phyloP scores from a whole-genome alignment of 73 alveolate genomes.

The Paramecium tetraurelia region DNA sequence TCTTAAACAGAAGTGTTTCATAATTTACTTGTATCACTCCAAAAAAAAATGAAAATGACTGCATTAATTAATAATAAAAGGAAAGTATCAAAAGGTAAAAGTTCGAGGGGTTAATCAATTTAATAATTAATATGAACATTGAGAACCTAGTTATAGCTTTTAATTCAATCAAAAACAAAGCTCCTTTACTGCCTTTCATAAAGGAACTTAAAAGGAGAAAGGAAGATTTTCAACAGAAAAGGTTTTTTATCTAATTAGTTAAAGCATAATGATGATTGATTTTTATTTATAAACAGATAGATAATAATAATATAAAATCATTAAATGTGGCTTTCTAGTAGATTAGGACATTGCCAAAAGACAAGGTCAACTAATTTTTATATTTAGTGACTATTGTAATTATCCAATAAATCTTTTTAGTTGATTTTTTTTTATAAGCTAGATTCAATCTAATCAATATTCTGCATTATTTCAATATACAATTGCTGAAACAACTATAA shows the following conservation, averaged over 20 bases:
- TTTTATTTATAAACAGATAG: neutral
- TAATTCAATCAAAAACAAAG: neutral
- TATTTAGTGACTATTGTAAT: neutral
- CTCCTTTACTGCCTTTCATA: neutral
- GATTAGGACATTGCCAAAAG: slow-evolving; percentile 17
- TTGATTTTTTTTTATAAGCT: neutral
- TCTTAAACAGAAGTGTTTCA: neutral
- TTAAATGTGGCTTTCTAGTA: neutral
- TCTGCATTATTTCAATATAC: neutral
- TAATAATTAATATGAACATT: neutral
- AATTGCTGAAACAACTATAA: neutral
- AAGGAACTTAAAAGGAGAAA: neutral
- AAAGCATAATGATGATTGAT: neutral
- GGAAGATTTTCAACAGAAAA: neutral
- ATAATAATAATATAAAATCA: neutral
- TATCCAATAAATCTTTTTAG: neutral
- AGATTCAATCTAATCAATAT: slow-evolving; percentile 2
- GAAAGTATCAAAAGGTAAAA: neutral
- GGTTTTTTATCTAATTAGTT: neutral
- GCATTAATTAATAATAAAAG: neutral
- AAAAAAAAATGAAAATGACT: neutral
- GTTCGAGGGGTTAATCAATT: neutral
- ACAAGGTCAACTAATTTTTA: neutral
- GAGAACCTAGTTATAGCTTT: neutral
- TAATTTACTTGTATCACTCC: neutral